phyloP scores from a whole-genome alignment of 75 land plant species.

The Gnetum montanum region DNA sequence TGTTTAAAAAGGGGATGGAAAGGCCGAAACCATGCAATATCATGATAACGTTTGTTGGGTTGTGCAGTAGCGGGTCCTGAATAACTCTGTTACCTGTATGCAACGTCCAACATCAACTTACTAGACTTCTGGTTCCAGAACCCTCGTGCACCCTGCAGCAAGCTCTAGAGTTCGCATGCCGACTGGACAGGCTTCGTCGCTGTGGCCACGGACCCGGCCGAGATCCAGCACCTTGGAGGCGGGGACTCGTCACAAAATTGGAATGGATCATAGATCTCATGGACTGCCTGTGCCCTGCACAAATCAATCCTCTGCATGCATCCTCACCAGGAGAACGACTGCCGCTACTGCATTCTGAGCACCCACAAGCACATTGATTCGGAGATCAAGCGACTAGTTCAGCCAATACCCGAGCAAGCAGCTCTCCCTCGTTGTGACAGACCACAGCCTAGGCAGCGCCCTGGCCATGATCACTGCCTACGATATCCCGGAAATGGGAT shows the following conservation, averaged over 20 bases:
- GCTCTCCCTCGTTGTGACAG: conserved; percentile 52
- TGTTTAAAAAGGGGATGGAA: too few relatives aligned
- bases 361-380: conserved; percentile 33
- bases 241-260: conserved; percentile 24
- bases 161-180: conserved; percentile 42
- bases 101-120: conserved; percentile 32
- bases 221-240: conserved; percentile 33
- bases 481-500: conserved; percentile 53
- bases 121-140: conserved; percentile 21
- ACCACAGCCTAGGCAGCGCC: conserved; percentile 78
- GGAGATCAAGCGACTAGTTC: conserved; percentile 29
- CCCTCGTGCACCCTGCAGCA: background rate
- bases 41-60: too few relatives aligned
- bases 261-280: conserved; percentile 26
- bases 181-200: conserved; percentile 76
- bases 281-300: background rate
- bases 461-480: conserved; percentile 66
- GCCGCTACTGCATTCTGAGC: conserved; percentile 33
- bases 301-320: background rate
- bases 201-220: conserved; percentile 25
- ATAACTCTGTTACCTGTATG: conserved; percentile 56
- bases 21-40: too few relatives aligned
- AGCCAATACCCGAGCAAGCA: conserved; percentile 26
- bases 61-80: too few relatives aligned
- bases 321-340: conserved; percentile 14